phyloP scores from a whole-genome alignment of 2,329 filamentous ascomycete genomes.

The Fonsecaea pedrosoi region DNA sequence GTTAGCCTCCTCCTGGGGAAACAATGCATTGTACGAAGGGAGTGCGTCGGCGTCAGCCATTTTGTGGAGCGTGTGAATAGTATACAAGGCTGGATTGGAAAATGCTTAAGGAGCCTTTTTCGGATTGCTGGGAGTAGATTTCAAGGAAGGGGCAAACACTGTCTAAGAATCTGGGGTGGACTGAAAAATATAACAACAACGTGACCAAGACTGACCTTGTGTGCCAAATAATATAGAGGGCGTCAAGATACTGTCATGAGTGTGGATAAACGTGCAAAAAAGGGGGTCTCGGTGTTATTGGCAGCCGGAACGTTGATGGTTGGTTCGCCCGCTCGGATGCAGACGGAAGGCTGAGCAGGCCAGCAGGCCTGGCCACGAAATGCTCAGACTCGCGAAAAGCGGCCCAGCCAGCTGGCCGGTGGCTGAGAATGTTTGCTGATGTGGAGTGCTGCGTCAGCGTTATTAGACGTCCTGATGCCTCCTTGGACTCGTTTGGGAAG shows the following conservation, averaged over 20 bases:
- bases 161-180: conserved; percentile 9
- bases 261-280: conserved; percentile 17
- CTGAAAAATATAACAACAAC: conserved; percentile 23
- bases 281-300: conserved; percentile 9
- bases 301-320: conserved; percentile 21
- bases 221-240: conserved; percentile 2
- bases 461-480: conserved; percentile 20
- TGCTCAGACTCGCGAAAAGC: background rate
- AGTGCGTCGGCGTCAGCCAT: conserved; percentile 27
- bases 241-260: conserved; percentile 5
- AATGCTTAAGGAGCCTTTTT: background rate
- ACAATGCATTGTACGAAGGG: conserved; percentile 34
- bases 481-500: conserved; percentile 16
- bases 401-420: background rate
- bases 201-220: conserved; percentile 18
- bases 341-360: conserved; percentile 29
- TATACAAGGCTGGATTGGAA: conserved; percentile 1
- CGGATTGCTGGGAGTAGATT: conserved; percentile 3
- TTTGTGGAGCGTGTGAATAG: background rate
- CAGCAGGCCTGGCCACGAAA: conserved; percentile 8
- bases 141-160: conserved; percentile 3
- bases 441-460: conserved; percentile 32
- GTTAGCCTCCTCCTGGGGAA: conserved; percentile 35
- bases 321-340: conserved; percentile 32
- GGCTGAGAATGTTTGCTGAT: conserved; percentile 29